Evolutionary conservation across 108 stramenopile genomes (phyloP), one percentile per base, ranked within the genome.

Genomic region (Pseudonitzschia delicatissima): DNA sequence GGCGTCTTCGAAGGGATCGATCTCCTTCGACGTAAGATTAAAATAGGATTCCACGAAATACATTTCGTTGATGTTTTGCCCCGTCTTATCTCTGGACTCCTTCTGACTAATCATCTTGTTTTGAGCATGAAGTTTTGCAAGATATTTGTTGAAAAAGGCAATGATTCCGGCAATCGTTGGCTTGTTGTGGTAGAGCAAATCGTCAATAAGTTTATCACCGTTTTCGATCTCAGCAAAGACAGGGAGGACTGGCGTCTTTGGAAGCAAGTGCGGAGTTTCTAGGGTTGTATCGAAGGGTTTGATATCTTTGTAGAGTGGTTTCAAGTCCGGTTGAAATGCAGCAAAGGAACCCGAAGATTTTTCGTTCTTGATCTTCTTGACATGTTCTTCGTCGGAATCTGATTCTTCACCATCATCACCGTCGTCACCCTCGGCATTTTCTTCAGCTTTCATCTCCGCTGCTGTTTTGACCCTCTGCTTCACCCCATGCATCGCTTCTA

Each of bases 111-210:
- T 49, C 36, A 37, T 7, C 26, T 53, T 53, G 51, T 47, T 35
- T 12, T 35, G 60, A 2, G 11, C 23, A 0, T 49, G 66, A 4
- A 66, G 25, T n/a, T 53, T 49, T n/a, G 34, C 3, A 18, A 53
- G 27, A 28, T 49, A 66, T 11, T 26, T 15, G 37, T 66, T 37
- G 33, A 66, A 25, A 39, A 66, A 39, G 0, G 50, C 66, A 53
- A 36, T 49, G 18, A 66, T 51, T 20, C 66, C 66, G 29, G 66
- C 66, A 37, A 66, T 20, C 11, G 66, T 66, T 0, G 66, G 66
- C 26, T 52, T 50, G 35, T 66, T 52, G 40, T 64, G 0, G 28
- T 53, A 33, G 9, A 66, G 0, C 50, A 49, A 34, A 42, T 66
- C 66, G 21, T 66, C 50, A 15, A 66, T 66, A 33, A 66, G 20